Conservation (phyloP, 768 basidiomycete species). For the Hygrophoropsis aurantiaca region DNA sequence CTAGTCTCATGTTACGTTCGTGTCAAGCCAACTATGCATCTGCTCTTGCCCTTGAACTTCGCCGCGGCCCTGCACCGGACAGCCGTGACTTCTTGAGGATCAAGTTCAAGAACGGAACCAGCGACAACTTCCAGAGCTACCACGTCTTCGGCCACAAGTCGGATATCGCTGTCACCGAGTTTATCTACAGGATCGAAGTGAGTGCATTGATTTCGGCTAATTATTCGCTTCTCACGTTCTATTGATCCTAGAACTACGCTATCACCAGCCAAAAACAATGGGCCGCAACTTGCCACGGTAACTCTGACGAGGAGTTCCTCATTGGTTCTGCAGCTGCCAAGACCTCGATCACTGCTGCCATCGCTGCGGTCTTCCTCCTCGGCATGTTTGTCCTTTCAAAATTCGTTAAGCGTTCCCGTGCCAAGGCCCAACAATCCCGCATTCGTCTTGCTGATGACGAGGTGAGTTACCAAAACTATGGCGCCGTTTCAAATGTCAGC, state of each 20-base stretch:
- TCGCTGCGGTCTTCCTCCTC: constrained; percentile 37
- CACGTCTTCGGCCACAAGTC: constrained; percentile 73
- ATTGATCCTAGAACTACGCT: constrained; percentile 41
- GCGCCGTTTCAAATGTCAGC: constrained; percentile 8
- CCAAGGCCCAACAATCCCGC: constrained; percentile 28
- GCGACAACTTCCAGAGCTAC: constrained; percentile 58
- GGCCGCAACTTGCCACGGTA: constrained; percentile 39
- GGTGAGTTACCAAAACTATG: constrained; percentile 26
- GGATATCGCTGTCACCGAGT: constrained; percentile 82
- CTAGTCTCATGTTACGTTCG: no score
- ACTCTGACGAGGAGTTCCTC: constrained; percentile 29
- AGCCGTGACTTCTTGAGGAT: constrained; percentile 80
- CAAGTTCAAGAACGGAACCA: constrained; percentile 84
- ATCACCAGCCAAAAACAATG: constrained; percentile 45
- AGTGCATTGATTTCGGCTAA: background rate
- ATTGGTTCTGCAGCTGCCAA: constrained; percentile 31
- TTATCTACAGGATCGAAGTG: constrained; percentile 82
- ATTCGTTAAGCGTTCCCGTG: constrained; percentile 34
- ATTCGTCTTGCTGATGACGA: constrained; percentile 38
- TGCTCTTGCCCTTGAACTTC: constrained; percentile 77
- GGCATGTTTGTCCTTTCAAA: constrained; percentile 33
- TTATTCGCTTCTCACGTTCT: background rate
- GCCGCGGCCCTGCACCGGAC: constrained; percentile 72
- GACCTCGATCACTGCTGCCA: constrained; percentile 30
- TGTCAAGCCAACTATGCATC: constrained; percentile 67